Percentiles rank a stretch among this genome's conserved stretches.
These are phyloP conservation scores for Paecilomyces fulvus DNA, from an alignment of 2,329 filamentous ascomycete genomes.

Conservation along the genomic window DNA sequence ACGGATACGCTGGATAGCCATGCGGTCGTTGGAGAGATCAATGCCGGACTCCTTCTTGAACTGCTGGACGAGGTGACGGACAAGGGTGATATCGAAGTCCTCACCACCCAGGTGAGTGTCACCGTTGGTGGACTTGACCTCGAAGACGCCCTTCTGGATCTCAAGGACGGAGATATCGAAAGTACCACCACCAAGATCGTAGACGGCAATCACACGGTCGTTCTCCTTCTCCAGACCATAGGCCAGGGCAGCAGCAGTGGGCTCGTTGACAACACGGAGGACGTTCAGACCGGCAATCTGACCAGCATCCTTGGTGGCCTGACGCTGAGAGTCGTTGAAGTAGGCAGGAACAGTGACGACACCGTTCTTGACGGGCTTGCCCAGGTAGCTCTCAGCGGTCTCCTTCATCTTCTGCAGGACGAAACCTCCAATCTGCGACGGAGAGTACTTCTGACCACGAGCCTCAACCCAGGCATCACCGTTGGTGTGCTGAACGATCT, in stretches of 20 bases:
- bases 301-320: constrained; percentile 96
- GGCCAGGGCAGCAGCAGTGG: constrained; percentile 87
- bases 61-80: constrained; percentile 84
- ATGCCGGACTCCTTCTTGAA: constrained; percentile 96
- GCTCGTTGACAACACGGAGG: constrained; percentile 96
- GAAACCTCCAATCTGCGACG: constrained; percentile 96
- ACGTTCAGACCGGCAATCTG: constrained; percentile 95
- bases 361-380: constrained; percentile 87
- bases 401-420: constrained; percentile 99
- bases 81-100: constrained; percentile 92
- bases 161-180: constrained; percentile 98
- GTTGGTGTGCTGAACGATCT: constrained; percentile 95
- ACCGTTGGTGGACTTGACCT: constrained; percentile 98
- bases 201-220: constrained; percentile 85
- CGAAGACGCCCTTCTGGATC: constrained; percentile 96
- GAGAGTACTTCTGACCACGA: constrained; percentile 90
- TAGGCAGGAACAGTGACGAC: constrained; percentile 96
- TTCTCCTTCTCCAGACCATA: constrained; percentile 94
- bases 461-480: constrained; percentile 95
- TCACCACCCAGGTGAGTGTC: constrained; percentile 97
- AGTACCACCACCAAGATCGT: constrained; percentile 96
- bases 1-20: constrained; percentile 98
- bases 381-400: constrained; percentile 87
- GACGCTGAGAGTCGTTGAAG: constrained; percentile 97
- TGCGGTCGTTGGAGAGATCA: constrained; percentile 83